Conservation (phyloP, 2,329 filamentous ascomycete species). For the Chrysosporium queenslandicum region DNA sequence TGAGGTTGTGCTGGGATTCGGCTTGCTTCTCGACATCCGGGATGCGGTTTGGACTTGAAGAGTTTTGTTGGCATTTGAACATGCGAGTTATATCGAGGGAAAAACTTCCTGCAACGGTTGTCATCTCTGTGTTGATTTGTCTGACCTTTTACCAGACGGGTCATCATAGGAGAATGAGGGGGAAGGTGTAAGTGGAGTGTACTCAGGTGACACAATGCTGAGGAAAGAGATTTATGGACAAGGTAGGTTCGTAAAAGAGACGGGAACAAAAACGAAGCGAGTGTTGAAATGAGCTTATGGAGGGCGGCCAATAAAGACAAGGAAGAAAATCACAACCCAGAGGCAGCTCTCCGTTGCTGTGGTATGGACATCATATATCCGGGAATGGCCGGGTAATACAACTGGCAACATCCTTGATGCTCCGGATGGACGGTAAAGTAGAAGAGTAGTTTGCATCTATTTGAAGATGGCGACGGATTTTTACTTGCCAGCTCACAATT, state of each 20-base stretch:
- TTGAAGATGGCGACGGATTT: neutral
- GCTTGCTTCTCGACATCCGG: neutral
- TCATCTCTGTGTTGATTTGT: slow-evolving; percentile 19
- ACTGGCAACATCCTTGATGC: too few species aligned
- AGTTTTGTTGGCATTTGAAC: neutral
- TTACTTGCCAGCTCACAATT: neutral
- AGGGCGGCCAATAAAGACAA: too few species aligned
- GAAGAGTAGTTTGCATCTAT: too few species aligned
- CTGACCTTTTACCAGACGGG: slow-evolving; percentile 40
- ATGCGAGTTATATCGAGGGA: neutral
- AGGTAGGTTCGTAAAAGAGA: too few species aligned
- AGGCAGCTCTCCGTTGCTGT: too few species aligned
- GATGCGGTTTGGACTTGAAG: too few species aligned
- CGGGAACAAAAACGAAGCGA: too few species aligned
- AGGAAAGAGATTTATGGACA: neutral
- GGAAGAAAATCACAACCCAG: too few species aligned
- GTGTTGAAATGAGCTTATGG: too few species aligned
- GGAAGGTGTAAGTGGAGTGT: neutral
- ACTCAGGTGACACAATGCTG: neutral
- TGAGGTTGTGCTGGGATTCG: slow-evolving; percentile 1
- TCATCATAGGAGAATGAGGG: slow-evolving; percentile 33
- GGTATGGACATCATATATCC: too few species aligned
- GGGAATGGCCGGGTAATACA: too few species aligned
- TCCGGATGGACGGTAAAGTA: too few species aligned
- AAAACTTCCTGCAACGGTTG: neutral